Base-by-base conservation (phyloP, 225 moss, liverwort and hornwort species). In the Ulota crispa region DNA sequence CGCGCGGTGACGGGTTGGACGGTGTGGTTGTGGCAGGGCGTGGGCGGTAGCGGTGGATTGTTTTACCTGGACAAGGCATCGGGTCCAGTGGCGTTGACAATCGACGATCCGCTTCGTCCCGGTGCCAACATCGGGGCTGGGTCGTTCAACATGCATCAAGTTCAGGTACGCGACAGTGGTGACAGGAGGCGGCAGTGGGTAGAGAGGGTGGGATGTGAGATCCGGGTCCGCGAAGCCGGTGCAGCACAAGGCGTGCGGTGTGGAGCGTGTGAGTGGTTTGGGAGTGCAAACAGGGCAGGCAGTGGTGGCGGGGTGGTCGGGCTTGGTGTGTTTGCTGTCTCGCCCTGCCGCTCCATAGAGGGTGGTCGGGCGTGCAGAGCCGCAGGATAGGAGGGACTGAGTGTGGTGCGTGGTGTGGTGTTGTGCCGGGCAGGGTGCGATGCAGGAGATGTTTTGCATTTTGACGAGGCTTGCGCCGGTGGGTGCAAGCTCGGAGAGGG, bases 81-180 rank as follows among this genome's bases (percentile, higher is more conserved):
- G 19, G 86, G 92, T 80, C 92, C 93, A 21, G 87, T 93, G 31
- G 93, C 94, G 43, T 78, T 99, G 87, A 94, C 94, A 43, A 99
- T 99, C 81, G 99, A 99, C 80, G 99, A 99, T 81, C 99, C 99
- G 34, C 87, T 99, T 66, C 95, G 99, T 39, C 99, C 99, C 66
- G 96, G 95, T 85, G 82, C 92, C 9, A 92, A 92, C 39, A 96
- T 99, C 70, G 96, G 99, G 64, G 99, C 93, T 31, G 99, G 99
- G 30, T 99, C 99, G 43, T 99, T 99, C 87, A 93, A 94, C 79
- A 94, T 99, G 89, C 91, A 90, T 86, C 94, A 89, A 81, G 99
- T 99, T 65, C 96, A 96, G 95, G 99, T 99, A 89, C n/a, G 63
- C 43, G 26, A n/a, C 11, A 52, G 34, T 61, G 52, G 8, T 6